Conservation (phyloP, 768 basidiomycete genomes). For the Xanthoconium stramineum region DNA sequence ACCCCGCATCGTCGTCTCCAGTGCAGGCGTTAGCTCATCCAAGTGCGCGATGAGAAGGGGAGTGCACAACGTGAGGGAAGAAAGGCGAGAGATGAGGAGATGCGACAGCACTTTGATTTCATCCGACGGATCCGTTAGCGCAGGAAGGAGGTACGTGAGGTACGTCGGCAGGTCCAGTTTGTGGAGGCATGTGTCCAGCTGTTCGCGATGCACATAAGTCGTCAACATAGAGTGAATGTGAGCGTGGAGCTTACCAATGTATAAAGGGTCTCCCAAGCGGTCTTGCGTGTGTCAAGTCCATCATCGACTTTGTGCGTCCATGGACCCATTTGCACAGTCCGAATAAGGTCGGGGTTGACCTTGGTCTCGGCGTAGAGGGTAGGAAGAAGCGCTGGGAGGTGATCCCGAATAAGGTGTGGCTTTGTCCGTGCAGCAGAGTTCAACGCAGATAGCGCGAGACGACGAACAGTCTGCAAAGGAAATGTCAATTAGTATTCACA, state of each 20-base stretch:
- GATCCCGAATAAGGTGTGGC: constrained; percentile 86
- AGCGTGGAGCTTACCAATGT: constrained; percentile 65
- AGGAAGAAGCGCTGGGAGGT: constrained; percentile 72
- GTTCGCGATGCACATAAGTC: not conserved
- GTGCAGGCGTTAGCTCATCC: constrained; percentile 77
- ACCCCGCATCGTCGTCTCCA: constrained; percentile 89
- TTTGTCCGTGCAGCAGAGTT: constrained; percentile 97
- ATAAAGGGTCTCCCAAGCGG: constrained; percentile 96
- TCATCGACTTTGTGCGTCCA: constrained; percentile 98
- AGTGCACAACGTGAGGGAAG: constrained; percentile 56
- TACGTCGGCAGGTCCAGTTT: constrained; percentile 88
- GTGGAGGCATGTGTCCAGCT: constrained; percentile 89
- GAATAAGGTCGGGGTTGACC: constrained; percentile 74
- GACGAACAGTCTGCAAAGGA: constrained; percentile 71
- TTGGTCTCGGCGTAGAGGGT: constrained; percentile 82
- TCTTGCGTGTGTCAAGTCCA: constrained; percentile 93
- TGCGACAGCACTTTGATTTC: constrained; percentile 97
- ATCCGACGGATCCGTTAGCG: constrained; percentile 85
- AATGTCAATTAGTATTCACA: not conserved
- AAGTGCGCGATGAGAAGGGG: constrained; percentile 55
- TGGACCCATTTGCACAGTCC: constrained; percentile 94
- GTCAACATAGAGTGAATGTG: not conserved
- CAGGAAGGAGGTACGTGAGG: constrained; percentile 74
- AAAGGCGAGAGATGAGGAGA: constrained; percentile 91
- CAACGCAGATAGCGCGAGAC: constrained; percentile 83